phyloP scores from a whole-genome alignment of 495 filamentous ascomycete species.

The Talaromyces nanjingensis region DNA sequence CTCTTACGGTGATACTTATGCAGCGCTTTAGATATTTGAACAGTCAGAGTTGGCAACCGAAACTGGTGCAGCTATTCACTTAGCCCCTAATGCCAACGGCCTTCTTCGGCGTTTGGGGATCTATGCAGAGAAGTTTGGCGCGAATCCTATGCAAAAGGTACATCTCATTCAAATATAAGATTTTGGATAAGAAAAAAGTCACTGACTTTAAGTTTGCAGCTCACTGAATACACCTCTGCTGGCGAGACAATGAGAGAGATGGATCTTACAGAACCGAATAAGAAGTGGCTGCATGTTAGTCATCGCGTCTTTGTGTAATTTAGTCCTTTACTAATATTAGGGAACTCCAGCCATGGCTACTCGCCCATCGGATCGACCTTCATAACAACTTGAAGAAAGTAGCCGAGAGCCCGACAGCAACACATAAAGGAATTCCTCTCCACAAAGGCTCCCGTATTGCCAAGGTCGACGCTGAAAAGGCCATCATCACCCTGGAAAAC shows the following conservation, averaged over 20 bases:
- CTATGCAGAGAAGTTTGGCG: too few species aligned
- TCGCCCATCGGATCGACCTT: not conserved
- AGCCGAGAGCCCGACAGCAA: too few species aligned
- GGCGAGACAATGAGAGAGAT: not conserved
- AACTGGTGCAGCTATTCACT: not conserved
- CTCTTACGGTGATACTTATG: not conserved
- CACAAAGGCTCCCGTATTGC: too few species aligned
- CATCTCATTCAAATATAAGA: too few species aligned
- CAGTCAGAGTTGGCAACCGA: not conserved
- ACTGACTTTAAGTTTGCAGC: not conserved
- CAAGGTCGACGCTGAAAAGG: too few species aligned
- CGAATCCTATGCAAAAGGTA: too few species aligned
- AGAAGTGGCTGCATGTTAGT: too few species aligned
- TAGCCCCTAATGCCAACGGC: not conserved
- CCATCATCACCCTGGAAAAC: too few species aligned
- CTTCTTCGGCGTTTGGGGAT: not conserved
- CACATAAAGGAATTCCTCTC: too few species aligned
- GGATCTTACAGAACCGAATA: not conserved
- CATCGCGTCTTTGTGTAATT: too few species aligned
- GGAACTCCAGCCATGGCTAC: not conserved
- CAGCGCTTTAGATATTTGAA: not conserved
- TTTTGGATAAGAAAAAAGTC: too few species aligned
- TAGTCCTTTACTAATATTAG: too few species aligned
- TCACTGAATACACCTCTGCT: not conserved
- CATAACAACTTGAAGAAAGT: not conserved